Conservation (phyloP, 331 rosid genomes). For the Stylosanthes scabra region DNA sequence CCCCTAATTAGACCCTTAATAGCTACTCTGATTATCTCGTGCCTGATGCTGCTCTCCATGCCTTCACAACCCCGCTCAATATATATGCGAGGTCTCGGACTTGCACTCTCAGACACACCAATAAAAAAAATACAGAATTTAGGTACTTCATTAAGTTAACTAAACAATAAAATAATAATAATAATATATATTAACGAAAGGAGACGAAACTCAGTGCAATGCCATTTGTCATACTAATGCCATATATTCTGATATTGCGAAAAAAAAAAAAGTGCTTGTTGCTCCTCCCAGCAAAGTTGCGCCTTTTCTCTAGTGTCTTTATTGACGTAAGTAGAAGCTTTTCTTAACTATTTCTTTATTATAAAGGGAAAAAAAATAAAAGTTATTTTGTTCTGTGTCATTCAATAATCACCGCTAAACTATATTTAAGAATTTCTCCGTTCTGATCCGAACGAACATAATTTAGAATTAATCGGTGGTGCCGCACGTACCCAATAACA, state of each 20-base stretch:
- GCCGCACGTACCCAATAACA: neutral
- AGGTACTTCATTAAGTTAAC: neutral
- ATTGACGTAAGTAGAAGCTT: neutral
- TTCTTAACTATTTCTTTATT: too few relatives aligned
- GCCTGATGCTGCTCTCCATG: slow-evolving; percentile 41
- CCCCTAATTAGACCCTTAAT: slow-evolving; percentile 10
- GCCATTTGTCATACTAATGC: neutral
- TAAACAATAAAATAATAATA: neutral
- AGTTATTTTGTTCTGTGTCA: neutral
- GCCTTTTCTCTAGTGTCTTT: neutral
- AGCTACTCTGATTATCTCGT: slow-evolving; percentile 20
- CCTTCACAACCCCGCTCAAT: slow-evolving; percentile 16
- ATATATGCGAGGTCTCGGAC: slow-evolving; percentile 17
- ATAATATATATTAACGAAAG: neutral
- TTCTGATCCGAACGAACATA: neutral
- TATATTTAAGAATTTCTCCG: neutral
- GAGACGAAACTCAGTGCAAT: neutral
- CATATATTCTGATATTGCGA: neutral
- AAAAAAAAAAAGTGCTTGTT: neutral
- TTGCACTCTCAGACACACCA: too few relatives aligned
- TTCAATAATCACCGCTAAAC: neutral
- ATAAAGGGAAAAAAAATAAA: too few relatives aligned
- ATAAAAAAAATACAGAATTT: too few relatives aligned
- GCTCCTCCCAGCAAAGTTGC: neutral
- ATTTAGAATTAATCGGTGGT: neutral